Evolutionary conservation across 768 basidiomycete species (phyloP), one percentile per base, ranked within the genome.

Genomic region (Pleurotus tuber-regium): DNA sequence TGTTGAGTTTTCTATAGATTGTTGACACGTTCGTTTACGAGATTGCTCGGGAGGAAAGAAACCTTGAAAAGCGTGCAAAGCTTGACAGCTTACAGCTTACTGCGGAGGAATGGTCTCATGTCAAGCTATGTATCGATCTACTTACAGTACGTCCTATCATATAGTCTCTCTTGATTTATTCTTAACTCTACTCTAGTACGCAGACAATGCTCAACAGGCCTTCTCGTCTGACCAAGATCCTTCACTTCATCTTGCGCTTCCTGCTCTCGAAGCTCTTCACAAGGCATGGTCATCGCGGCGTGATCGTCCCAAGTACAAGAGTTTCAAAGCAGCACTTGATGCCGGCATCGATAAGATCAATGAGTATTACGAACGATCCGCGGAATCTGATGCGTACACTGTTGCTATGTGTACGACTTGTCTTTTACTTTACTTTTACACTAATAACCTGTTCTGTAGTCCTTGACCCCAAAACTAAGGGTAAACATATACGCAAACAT

Each of bases 141-240:
- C 49, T 43, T 24, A 65, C n/a, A n/a, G n/a, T n/a, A n/a, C n/a
- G n/a, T n/a, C n/a, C n/a, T n/a, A n/a, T n/a, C n/a, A n/a, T n/a
- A n/a, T n/a, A n/a, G n/a, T n/a, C n/a, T n/a, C n/a, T n/a, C n/a
- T n/a, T n/a, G n/a, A n/a, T n/a, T n/a, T n/a, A n/a, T n/a, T n/a
- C n/a, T n/a, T n/a, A n/a, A n/a, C n/a, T n/a, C n/a, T n/a, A n/a
- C n/a, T n/a, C n/a, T n/a, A 42, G 41, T 19, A 42, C 21, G 41
- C 41, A 12, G 41, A 69, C 42, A 23, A 44, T 14, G 59, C 64
- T 6, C 67, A 70, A 51, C 69, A 69, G 41, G 59, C 61, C 4
- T 68, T 66, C 35, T 70, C 64, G 0, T 59, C 63, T 12, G 62
- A 67, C 9, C 41, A 16, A 21, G 41, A 11, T 14, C 62, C 63